Evolutionary conservation across 345 rosid genomes (phyloP), one percentile per base, ranked within the genome.

Genomic region (Streptanthus diversifolius): DNA sequence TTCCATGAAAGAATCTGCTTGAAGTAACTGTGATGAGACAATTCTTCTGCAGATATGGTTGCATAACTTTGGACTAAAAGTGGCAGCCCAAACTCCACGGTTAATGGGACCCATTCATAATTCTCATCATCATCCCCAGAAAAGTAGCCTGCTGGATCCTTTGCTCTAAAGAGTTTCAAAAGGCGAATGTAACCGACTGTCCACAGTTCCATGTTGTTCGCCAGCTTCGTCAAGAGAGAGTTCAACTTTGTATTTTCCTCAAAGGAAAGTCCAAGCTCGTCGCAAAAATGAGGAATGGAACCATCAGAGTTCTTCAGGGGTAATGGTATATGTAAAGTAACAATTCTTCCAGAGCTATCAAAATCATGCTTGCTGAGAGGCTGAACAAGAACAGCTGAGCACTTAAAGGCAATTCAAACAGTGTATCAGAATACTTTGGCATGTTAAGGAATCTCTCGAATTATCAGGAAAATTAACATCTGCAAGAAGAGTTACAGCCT

Each of bases 21-120:
- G 99, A 70, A 95, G 97, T 66, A 95, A 72, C 64, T 83, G 86
- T 3, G 97, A 91, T 30, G 88, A 77, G 25, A 90, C 90, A 10
- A 90, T 87, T 83, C 99, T 86, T 85, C 83, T 84, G 77, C 99
- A 95, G 62, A 91, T 91, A 19, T 70, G 82, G 76, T 86, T 85
- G 81, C 99, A 86, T 51, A 95, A 62, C 73, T 91, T 88, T 79
- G 97, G 97, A 81, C 89, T 91, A 88, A 95, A 70, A 95, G 97
- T 17, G 97, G 99, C 71, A 91, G 67, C 57, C 99, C 99, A 61
- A 95, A 91, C 71, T 95, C 92, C 71, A 95, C 89, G 41, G 90
- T 82, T 74, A 95, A 67, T 25, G 97, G 99, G 54, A 95, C 88
- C 99, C 99, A 95, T 58, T 91, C 96, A 74, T 85, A 86, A 76